Conservation (phyloP, 2,329 filamentous ascomycete genomes). For the Pseudogymnoascus sp. region DNA sequence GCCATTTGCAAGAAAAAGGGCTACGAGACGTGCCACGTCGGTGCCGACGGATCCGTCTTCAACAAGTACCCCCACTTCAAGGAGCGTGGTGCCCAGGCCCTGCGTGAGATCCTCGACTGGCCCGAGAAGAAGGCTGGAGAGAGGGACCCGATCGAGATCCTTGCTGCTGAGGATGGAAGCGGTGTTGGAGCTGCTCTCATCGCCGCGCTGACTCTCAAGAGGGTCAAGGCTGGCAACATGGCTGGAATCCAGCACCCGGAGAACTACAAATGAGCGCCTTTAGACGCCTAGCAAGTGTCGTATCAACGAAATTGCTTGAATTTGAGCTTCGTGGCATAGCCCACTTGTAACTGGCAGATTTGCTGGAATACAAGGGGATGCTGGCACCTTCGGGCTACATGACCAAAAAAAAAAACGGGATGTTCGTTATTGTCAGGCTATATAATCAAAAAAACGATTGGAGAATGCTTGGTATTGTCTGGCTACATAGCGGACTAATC, state of each 20-base stretch:
- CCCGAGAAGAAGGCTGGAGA: conserved; percentile 62
- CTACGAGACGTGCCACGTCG: conserved; percentile 81
- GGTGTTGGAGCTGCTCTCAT: conserved; percentile 97
- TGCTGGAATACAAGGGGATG: neutral
- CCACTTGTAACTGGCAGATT: neutral
- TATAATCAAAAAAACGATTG: neutral
- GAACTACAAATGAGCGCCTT: conserved; percentile 41
- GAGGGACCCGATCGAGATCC: conserved; percentile 78
- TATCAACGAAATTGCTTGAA: neutral
- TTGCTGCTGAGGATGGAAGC: conserved; percentile 88
- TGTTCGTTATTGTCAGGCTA: neutral
- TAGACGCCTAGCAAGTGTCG: neutral
- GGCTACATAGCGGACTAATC: neutral
- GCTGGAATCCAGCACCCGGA: conserved; percentile 57
- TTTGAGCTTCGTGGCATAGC: neutral
- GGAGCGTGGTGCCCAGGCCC: conserved; percentile 74
- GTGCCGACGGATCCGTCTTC: conserved; percentile 94
- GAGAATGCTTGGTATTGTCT: conserved; percentile 3
- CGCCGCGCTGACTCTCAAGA: conserved; percentile 61
- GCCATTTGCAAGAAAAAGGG: conserved; percentile 96
- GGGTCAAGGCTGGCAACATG: conserved; percentile 53
- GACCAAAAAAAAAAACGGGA: neutral
- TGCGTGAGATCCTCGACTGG: conserved; percentile 96
- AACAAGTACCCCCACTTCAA: conserved; percentile 99
- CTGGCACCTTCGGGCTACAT: neutral